phyloP scores from a whole-genome alignment of 306 rosid species.

The Castanospermum australe region DNA sequence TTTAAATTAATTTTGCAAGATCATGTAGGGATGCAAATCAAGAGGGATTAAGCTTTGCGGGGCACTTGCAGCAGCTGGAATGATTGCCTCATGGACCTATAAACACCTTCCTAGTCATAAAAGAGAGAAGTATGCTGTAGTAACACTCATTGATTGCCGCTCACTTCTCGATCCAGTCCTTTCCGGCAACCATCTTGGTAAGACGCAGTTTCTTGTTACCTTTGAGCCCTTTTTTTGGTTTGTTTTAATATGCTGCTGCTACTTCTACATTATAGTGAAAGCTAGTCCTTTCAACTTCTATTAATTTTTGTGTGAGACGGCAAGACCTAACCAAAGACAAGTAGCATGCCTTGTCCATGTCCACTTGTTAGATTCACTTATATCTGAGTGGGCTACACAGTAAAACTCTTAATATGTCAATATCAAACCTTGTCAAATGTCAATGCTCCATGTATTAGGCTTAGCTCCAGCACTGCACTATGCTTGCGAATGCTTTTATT shows the following conservation, averaged over 20 bases:
- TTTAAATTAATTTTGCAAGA: constrained; percentile 5
- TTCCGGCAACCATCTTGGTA: constrained; percentile 60
- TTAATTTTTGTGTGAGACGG: not conserved
- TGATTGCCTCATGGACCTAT: constrained; percentile 65
- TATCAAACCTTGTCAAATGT: too few species aligned
- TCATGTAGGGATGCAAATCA: constrained; percentile 76
- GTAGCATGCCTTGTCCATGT: not conserved
- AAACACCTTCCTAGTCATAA: constrained; percentile 53
- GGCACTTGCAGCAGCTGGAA: constrained; percentile 78
- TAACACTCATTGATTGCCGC: constrained; percentile 89
- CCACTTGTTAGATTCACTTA: not conserved
- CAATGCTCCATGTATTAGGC: too few species aligned
- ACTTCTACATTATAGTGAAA: not conserved
- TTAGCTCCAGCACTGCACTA: too few species aligned
- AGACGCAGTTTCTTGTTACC: constrained; percentile 19
- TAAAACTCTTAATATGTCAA: too few species aligned
- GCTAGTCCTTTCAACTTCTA: not conserved
- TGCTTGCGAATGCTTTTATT: too few species aligned
- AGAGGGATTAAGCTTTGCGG: constrained; percentile 75
- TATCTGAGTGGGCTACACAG: too few species aligned
- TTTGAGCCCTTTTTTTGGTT: not conserved
- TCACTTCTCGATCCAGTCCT: constrained; percentile 75
- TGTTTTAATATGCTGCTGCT: not conserved
- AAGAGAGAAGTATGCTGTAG: constrained; percentile 80
- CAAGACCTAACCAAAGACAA: not conserved